phyloP scores from a whole-genome alignment of 208 protist species.

The Porcisia hertigi region DNA sequence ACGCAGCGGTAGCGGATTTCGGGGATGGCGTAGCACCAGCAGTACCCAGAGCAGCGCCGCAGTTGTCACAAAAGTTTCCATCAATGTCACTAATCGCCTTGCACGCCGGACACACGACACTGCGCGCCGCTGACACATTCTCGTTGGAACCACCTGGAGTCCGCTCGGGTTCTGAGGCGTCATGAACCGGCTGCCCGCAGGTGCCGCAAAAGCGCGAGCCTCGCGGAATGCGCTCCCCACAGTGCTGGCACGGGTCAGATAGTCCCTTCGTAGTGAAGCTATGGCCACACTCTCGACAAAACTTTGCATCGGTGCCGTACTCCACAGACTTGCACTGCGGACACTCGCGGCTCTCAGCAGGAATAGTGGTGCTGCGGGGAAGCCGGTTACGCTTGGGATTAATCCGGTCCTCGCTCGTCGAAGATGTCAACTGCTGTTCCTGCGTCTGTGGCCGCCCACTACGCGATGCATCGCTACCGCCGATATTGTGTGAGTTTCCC shows the following conservation, averaged over 20 bases:
- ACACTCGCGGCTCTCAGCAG: conserved; percentile 51
- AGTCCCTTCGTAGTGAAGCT: conserved; percentile 30
- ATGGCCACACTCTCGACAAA: conserved; percentile 80
- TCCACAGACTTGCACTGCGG: conserved; percentile 67
- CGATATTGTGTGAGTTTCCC: not conserved
- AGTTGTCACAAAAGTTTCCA: conserved; percentile 89
- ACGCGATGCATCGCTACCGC: not conserved
- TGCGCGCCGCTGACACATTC: conserved; percentile 48
- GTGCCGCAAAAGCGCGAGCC: conserved; percentile 84
- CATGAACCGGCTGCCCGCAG: conserved; percentile 73
- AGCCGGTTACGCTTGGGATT: conserved; percentile 57
- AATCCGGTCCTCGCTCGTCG: conserved; percentile 17
- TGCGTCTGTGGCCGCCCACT: not conserved
- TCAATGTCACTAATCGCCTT: conserved; percentile 74
- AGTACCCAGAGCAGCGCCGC: conserved; percentile 71
- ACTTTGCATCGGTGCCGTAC: conserved; percentile 78
- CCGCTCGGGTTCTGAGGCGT: conserved; percentile 42
- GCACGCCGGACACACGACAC: conserved; percentile 66
- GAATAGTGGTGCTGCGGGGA: conserved; percentile 34
- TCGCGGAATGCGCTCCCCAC: conserved; percentile 66
- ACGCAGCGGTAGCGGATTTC: not conserved
- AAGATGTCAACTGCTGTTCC: not conserved
- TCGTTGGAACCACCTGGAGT: conserved; percentile 46
- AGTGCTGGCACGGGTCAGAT: conserved; percentile 55
- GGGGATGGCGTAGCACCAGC: conserved; percentile 14